A percentile compares a stretch with the other conserved stretches of the same genome.
These are phyloP conservation scores for Colletotrichum melonis DNA, from an alignment of 2,329 filamentous ascomycete genomes.

Conservation along the genomic window DNA sequence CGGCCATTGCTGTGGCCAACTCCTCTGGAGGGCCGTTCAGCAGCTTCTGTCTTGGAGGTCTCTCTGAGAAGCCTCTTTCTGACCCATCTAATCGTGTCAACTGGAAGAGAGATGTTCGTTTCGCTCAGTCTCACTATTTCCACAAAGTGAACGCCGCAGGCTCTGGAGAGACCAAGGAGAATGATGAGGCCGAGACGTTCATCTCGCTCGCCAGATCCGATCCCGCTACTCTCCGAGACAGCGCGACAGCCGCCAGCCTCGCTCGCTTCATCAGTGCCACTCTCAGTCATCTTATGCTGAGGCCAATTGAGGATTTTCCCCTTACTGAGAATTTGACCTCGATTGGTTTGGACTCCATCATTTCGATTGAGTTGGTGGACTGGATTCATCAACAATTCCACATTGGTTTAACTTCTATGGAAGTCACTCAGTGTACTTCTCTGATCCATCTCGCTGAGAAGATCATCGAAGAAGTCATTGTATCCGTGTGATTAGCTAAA, in stretches of 20 bases:
- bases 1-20: constrained; percentile 3
- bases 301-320: constrained; percentile 18
- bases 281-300: constrained; percentile 12
- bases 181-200: constrained; percentile 16
- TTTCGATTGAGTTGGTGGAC: constrained; percentile 29
- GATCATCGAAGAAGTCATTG: constrained; percentile 12
- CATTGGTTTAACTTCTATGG: constrained; percentile 13
- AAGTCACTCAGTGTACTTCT: constrained; percentile 23
- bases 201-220: constrained; percentile 11
- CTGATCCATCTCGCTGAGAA: constrained; percentile 17
- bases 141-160: not conserved
- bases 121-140: constrained; percentile 24
- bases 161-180: not conserved
- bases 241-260: not conserved
- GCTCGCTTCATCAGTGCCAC: constrained; percentile 21
- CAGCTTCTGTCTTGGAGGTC: constrained; percentile 18
- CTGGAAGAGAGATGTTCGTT: constrained; percentile 21
- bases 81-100: constrained; percentile 24
- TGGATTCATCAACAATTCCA: constrained; percentile 31
- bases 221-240: constrained; percentile 6
- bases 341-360: constrained; percentile 19
- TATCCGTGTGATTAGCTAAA: not conserved
- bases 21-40: constrained; percentile 9
- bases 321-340: constrained; percentile 16
- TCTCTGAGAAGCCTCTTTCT: constrained; percentile 17